These are phyloP conservation scores for Dothidotthia symphoricarpi DNA, from an alignment of 2,329 filamentous ascomycete species.

Conservation along the genomic window DNA sequence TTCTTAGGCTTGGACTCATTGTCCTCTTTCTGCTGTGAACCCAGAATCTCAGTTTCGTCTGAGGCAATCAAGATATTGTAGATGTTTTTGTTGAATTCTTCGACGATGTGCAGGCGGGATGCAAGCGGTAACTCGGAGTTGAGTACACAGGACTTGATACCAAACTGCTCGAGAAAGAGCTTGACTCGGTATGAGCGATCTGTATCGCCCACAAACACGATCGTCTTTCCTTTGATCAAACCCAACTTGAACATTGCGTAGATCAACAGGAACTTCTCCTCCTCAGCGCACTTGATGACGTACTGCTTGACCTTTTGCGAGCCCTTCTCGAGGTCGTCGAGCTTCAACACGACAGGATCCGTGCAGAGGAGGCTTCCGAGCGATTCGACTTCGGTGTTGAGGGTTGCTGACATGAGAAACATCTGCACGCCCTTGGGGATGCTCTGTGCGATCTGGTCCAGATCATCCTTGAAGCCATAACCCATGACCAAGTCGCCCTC, in stretches of 20 bases:
- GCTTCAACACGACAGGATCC: slow-evolving; percentile 73
- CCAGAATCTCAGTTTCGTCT: slow-evolving; percentile 83
- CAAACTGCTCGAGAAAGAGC: slow-evolving; percentile 94
- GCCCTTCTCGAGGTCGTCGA: slow-evolving; percentile 79
- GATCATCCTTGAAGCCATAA: slow-evolving; percentile 90
- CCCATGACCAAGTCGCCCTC: slow-evolving; percentile 92
- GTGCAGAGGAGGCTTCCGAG: slow-evolving; percentile 83
- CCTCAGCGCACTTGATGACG: slow-evolving; percentile 88
- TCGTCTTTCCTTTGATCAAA: slow-evolving; percentile 88
- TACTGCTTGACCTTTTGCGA: slow-evolving; percentile 80
- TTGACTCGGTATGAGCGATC: slow-evolving; percentile 90
- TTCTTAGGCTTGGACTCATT: slow-evolving; percentile 43
- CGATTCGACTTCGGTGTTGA: slow-evolving; percentile 82
- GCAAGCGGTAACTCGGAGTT: slow-evolving; percentile 95
- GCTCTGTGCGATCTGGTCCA: slow-evolving; percentile 73
- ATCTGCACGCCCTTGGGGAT: slow-evolving; percentile 86
- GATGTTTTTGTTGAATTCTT: slow-evolving; percentile 94
- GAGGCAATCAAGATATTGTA: slow-evolving; percentile 98
- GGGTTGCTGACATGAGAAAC: slow-evolving; percentile 88
- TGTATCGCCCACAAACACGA: slow-evolving; percentile 80
- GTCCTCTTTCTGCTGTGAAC: slow-evolving; percentile 46
- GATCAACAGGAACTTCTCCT: slow-evolving; percentile 90
- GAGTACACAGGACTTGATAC: slow-evolving; percentile 86
- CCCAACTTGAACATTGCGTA: slow-evolving; percentile 96
- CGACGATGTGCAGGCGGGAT: slow-evolving; percentile 87